A percentile compares a stretch with the other conserved stretches of the same genome.
These are phyloP conservation scores for Salix exigua DNA, from an alignment of 345 rosid genomes.

Conservation along the genomic window DNA sequence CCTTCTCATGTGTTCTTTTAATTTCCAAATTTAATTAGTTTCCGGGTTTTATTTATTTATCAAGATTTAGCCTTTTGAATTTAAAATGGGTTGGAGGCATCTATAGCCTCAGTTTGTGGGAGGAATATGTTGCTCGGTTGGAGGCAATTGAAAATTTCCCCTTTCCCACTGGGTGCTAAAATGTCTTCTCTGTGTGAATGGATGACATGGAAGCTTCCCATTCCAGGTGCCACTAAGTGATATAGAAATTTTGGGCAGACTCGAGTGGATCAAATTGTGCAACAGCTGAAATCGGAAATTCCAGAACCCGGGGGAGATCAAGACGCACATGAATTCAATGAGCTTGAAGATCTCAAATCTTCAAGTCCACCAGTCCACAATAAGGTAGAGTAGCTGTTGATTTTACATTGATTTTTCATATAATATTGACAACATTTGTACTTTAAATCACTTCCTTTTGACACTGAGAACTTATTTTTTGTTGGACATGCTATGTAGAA, in stretches of 20 bases:
- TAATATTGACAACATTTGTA: neutral
- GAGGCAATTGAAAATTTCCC: conserved; percentile 36
- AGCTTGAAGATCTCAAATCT: conserved; percentile 28
- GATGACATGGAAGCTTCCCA: conserved; percentile 55
- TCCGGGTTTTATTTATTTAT: neutral
- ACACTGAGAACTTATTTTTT: conserved; percentile 5
- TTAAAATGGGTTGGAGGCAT: conserved; percentile 30
- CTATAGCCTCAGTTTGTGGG: conserved; percentile 34
- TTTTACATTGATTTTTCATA: neutral
- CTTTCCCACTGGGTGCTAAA: conserved; percentile 41
- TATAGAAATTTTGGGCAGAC: conserved; percentile 80
- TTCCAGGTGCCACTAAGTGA: conserved; percentile 74
- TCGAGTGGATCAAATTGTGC: conserved; percentile 77
- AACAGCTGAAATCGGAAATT: conserved; percentile 55
- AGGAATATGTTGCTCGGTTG: conserved; percentile 34
- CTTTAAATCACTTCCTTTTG: neutral
- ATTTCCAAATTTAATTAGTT: neutral
- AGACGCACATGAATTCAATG: conserved; percentile 27
- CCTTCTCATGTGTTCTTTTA: neutral
- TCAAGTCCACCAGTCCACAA: conserved; percentile 24
- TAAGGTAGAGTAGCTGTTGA: conserved; percentile 38
- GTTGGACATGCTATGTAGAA: conserved; percentile 42
- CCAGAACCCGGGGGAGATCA: conserved; percentile 34
- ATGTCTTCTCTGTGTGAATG: conserved; percentile 49
- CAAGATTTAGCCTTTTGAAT: neutral